A percentile compares a stretch with the other conserved stretches of the same genome.
phyloP scores from a whole-genome alignment of 495 filamentous ascomycete genomes.

The Cryomyces minteri region DNA sequence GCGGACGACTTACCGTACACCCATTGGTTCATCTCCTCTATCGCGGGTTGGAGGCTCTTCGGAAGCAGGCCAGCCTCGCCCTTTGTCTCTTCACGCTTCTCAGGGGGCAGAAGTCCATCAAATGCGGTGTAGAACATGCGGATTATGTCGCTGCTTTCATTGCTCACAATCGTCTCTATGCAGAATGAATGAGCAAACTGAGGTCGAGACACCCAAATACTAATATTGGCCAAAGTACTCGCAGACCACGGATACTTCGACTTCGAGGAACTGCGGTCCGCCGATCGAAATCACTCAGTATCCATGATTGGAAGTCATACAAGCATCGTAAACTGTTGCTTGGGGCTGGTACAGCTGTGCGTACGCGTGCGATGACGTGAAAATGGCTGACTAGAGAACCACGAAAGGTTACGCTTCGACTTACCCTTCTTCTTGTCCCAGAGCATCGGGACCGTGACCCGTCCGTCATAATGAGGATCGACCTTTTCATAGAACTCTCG shows the following conservation, averaged over 20 bases:
- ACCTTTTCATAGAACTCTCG: slow-evolving; percentile 43
- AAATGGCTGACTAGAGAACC: too few species aligned
- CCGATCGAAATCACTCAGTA: too few species aligned
- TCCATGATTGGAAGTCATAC: too few species aligned
- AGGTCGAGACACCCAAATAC: too few species aligned
- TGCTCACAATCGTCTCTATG: slow-evolving; percentile 18
- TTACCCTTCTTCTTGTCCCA: slow-evolving; percentile 37
- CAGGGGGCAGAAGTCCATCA: slow-evolving; percentile 29
- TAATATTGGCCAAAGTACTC: too few species aligned
- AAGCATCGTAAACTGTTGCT: too few species aligned
- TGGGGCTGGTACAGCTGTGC: too few species aligned
- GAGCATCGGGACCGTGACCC: slow-evolving; percentile 43
- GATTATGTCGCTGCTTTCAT: slow-evolving; percentile 21
- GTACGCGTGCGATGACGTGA: too few species aligned
- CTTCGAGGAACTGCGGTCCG: too few species aligned
- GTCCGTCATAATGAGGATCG: slow-evolving; percentile 37
- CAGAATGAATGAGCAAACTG: too few species aligned
- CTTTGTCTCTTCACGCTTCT: slow-evolving; percentile 25
- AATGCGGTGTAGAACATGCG: slow-evolving; percentile 26
- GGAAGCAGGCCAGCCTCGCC: slow-evolving; percentile 37
- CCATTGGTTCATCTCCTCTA: slow-evolving; percentile 47
- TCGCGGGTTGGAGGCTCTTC: slow-evolving; percentile 27
- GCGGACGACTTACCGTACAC: slow-evolving; percentile 28
- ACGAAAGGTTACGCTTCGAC: too few species aligned
- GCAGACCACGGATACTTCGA: too few species aligned